Evolutionary conservation across 495 filamentous ascomycete genomes (phyloP).

Genomic region (Cercophora newfieldiana): DNA sequence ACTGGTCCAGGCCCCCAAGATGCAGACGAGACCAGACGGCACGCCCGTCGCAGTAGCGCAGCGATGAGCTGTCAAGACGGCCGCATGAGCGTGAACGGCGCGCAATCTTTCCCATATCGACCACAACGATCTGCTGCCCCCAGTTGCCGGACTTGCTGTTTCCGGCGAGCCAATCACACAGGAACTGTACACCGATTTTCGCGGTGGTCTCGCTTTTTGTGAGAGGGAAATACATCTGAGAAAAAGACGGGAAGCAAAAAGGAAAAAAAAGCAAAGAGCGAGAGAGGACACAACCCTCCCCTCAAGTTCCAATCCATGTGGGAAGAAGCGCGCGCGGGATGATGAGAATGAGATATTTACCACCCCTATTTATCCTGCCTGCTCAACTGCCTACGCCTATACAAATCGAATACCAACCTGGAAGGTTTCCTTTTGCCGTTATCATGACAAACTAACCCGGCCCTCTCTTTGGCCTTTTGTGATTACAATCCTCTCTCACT

Average conservation of each 20-base stretch:
- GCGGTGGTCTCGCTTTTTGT: not conserved
- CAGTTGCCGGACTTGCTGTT: not conserved
- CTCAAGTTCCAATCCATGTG: not conserved
- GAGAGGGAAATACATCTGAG: too few species aligned
- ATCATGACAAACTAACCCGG: too few species aligned
- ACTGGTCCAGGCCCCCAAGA: not conserved
- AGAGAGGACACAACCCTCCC: too few species aligned
- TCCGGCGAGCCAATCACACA: conserved; percentile 6
- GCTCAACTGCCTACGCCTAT: too few species aligned
- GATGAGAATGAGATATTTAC: not conserved
- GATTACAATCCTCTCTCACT: too few species aligned
- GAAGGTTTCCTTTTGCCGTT: too few species aligned
- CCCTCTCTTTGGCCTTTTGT: too few species aligned
- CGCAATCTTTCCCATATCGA: conserved; percentile 1
- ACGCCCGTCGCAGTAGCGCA: not conserved
- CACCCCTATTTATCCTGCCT: too few species aligned
- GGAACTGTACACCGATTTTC: not conserved
- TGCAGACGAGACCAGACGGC: conserved; percentile 13
- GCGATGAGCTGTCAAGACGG: conserved; percentile 25
- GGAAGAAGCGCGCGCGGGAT: too few species aligned
- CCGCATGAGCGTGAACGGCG: not conserved
- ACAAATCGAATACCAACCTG: too few species aligned
- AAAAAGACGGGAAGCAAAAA: too few species aligned
- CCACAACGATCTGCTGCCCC: not conserved
- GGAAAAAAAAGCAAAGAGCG: not conserved